Percentiles rank a stretch among this genome's conserved stretches.
phyloP scores from a whole-genome alignment of 306 rosid species.

The Cucurbita pepo region DNA sequence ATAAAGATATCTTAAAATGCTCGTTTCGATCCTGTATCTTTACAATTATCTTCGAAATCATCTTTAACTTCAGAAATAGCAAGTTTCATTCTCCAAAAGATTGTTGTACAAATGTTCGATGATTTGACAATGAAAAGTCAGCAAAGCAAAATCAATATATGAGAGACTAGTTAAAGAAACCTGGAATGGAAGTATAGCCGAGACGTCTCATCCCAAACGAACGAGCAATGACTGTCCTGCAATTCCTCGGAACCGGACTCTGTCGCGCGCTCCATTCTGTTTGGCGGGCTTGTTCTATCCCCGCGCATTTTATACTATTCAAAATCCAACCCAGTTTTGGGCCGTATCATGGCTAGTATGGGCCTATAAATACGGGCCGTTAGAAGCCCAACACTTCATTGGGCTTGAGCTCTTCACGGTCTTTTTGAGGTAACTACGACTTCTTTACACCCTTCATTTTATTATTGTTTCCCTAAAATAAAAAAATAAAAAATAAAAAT shows the following conservation, averaged over 20 bases:
- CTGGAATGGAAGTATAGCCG: conserved; percentile 68
- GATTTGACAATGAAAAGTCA: not conserved
- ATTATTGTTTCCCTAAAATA: no score
- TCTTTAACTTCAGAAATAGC: not conserved
- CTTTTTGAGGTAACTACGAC: not conserved
- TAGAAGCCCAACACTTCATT: not conserved
- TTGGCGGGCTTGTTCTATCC: not conserved
- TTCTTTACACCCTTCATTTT: no score
- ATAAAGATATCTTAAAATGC: not conserved
- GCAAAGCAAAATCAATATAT: not conserved
- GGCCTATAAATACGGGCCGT: not conserved
- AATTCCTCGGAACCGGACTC: conserved; percentile 12
- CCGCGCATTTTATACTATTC: not conserved
- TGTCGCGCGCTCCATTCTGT: not conserved
- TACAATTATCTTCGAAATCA: not conserved
- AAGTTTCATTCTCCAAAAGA: not conserved
- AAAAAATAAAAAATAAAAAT: not conserved
- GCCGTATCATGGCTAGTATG: not conserved
- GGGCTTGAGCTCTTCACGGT: not conserved
- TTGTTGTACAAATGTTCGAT: not conserved
- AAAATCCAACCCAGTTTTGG: not conserved
- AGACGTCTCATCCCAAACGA: conserved; percentile 70
- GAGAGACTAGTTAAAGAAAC: conserved; percentile 13
- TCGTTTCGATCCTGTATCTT: not conserved
- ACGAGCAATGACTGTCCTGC: conserved; percentile 23